Evolutionary conservation across 2,329 filamentous ascomycete species (phyloP).

Genomic region (Stemphylium vesicarium): DNA sequence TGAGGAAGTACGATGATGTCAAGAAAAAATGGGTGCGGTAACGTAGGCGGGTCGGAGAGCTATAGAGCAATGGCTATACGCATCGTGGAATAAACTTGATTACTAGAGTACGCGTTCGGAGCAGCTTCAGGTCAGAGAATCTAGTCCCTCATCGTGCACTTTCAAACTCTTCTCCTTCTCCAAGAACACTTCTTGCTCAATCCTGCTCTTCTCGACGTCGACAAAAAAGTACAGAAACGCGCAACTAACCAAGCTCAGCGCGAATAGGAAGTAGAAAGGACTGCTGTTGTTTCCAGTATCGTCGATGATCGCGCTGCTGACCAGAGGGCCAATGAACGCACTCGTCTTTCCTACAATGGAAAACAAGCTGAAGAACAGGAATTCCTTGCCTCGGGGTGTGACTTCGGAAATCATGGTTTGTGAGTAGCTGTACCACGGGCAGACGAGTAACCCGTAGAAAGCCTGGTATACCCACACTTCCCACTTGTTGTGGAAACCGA

Average conservation of each 20-base stretch:
- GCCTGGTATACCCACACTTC: conserved; percentile 59
- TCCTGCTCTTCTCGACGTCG: conserved; percentile 30
- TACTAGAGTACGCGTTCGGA: too few species aligned
- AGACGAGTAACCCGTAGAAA: conserved; percentile 71
- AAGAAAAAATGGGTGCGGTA: too few species aligned
- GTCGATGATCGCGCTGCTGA: conserved; percentile 73
- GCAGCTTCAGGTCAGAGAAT: not conserved
- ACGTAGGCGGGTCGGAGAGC: too few species aligned
- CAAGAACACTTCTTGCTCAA: conserved; percentile 33
- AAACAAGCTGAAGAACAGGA: conserved; percentile 73
- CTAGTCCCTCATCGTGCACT: not conserved
- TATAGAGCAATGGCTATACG: too few species aligned
- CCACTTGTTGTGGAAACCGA: conserved; percentile 62
- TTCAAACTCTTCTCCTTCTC: conserved; percentile 28
- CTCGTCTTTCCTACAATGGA: conserved; percentile 72
- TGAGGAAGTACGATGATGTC: not conserved
- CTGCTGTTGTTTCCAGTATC: conserved; percentile 63
- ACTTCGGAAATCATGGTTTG: conserved; percentile 76
- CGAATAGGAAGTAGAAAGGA: conserved; percentile 68
- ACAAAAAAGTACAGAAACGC: conserved; percentile 33
- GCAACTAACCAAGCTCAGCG: conserved; percentile 31
- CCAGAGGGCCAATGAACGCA: conserved; percentile 71
- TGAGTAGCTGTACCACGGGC: conserved; percentile 73
- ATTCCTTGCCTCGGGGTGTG: conserved; percentile 71
- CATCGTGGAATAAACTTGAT: too few species aligned